A percentile compares a stretch with the other conserved stretches of the same genome.
Conservation (phyloP, 345 rosid species). For the Bruguiera parviflora region DNA sequence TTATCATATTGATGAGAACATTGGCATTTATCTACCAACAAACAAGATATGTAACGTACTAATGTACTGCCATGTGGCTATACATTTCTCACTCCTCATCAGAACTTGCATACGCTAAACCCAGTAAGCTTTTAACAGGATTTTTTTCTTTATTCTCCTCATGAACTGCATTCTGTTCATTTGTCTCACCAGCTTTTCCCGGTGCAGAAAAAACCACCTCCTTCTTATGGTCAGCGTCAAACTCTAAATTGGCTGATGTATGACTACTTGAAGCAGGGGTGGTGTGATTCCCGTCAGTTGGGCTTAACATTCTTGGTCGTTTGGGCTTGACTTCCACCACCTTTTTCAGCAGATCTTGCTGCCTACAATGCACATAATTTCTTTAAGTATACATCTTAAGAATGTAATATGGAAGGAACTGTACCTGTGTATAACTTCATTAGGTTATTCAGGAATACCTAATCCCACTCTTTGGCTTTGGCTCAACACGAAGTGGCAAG, state of each 20-base stretch:
- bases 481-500: conserved; percentile 87
- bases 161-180: conserved; percentile 15
- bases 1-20: not conserved
- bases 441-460: conserved; percentile 39
- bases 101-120: conserved; percentile 82
- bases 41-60: conserved; percentile 38
- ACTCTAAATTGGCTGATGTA: conserved; percentile 23
- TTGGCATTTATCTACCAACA: not conserved
- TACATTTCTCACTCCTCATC: conserved; percentile 42
- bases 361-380: conserved; percentile 41
- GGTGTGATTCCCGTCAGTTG: conserved; percentile 26
- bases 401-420: not conserved
- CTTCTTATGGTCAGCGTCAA: conserved; percentile 26
- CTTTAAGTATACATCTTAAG: not conserved
- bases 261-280: conserved; percentile 25
- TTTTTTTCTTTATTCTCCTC: conserved; percentile 19
- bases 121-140: conserved; percentile 60
- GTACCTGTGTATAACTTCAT: not conserved
- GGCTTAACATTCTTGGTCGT: conserved; percentile 42
- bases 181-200: conserved; percentile 24
- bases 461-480: conserved; percentile 91
- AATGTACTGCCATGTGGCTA: not conserved
- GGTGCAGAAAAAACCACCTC: conserved; percentile 24
- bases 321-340: conserved; percentile 89
- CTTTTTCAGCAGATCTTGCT: conserved; percentile 82